A percentile compares a stretch with the other conserved stretches of the same genome.
These are phyloP conservation scores for Cytospora piceae DNA, from an alignment of 2,329 filamentous ascomycete genomes.

Conservation along the genomic window DNA sequence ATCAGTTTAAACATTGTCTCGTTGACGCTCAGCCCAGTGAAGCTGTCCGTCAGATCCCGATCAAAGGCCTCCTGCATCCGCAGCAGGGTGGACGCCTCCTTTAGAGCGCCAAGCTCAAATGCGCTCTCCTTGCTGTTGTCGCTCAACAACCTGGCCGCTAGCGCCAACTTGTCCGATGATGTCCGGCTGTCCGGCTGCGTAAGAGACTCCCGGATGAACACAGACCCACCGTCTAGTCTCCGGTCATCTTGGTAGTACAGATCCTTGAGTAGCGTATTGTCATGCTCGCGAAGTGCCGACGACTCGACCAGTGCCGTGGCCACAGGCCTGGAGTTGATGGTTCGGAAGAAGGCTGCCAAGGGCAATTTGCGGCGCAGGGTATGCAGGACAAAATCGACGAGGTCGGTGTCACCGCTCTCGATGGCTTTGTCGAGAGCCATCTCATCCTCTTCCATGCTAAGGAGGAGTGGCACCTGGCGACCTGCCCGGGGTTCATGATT, in stretches of 20 bases:
- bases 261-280: conserved; percentile 87
- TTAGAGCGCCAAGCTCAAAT: conserved; percentile 74
- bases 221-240: conserved; percentile 81
- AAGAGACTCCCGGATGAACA: conserved; percentile 85
- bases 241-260: conserved; percentile 97
- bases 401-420: conserved; percentile 90
- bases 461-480: conserved; percentile 90
- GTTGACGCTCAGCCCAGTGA: conserved; percentile 83
- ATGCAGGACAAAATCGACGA: conserved; percentile 86
- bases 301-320: conserved; percentile 90
- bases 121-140: conserved; percentile 77
- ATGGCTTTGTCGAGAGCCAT: conserved; percentile 95
- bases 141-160: conserved; percentile 79
- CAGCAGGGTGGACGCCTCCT: conserved; percentile 79
- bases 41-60: conserved; percentile 71
- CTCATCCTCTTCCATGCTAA: conserved; percentile 95
- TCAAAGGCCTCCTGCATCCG: conserved; percentile 87
- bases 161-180: conserved; percentile 82
- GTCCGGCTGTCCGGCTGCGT: conserved; percentile 70
- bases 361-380: conserved; percentile 90
- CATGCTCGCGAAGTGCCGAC: conserved; percentile 68
- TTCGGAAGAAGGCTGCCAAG: conserved; percentile 87
- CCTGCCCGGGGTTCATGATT: conserved; percentile 94
- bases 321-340: conserved; percentile 81
- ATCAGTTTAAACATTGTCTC: conserved; percentile 91